These are phyloP conservation scores for Penicillium arizonense DNA, from an alignment of 495 filamentous ascomycete species.

Conservation along the genomic window DNA sequence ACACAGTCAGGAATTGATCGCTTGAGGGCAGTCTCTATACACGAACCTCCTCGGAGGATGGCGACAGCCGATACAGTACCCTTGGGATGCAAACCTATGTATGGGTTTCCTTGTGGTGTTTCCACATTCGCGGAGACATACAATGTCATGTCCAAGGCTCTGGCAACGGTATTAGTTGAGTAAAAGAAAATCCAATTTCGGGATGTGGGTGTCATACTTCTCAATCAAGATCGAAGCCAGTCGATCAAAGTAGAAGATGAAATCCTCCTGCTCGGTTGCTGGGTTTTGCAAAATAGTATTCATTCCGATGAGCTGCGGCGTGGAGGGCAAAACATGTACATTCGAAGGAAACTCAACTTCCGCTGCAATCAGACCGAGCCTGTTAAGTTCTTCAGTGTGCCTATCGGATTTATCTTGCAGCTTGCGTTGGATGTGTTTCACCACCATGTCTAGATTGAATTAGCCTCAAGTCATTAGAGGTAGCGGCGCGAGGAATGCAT, in stretches of 20 bases:
- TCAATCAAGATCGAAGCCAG: slow-evolving; percentile 82
- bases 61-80: slow-evolving; percentile 83
- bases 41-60: slow-evolving; percentile 81
- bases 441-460: slow-evolving; percentile 69
- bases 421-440: slow-evolving; percentile 81
- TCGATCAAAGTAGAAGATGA: slow-evolving; percentile 95
- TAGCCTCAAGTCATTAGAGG: not conserved
- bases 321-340: slow-evolving; percentile 68
- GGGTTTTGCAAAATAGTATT: slow-evolving; percentile 86
- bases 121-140: slow-evolving; percentile 60
- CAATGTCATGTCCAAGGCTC: slow-evolving; percentile 67
- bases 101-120: slow-evolving; percentile 65
- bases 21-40: slow-evolving; percentile 82
- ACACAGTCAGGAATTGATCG: slow-evolving; percentile 90
- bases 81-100: slow-evolving; percentile 64
- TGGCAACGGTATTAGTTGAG: slow-evolving; percentile 26
- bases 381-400: slow-evolving; percentile 73
- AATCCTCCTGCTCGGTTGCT: slow-evolving; percentile 78
- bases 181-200: not conserved
- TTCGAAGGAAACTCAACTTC: slow-evolving; percentile 71
- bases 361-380: slow-evolving; percentile 65
- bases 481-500: slow-evolving; percentile 18
- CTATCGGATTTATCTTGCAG: slow-evolving; percentile 80
- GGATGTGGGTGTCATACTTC: slow-evolving; percentile 45
- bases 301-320: slow-evolving; percentile 78